Percentiles rank a stretch among this genome's conserved stretches.
These are phyloP conservation scores for Linnemannia zychae DNA, from an alignment of 192 early-diverging fungal species.

Conservation along the genomic window DNA sequence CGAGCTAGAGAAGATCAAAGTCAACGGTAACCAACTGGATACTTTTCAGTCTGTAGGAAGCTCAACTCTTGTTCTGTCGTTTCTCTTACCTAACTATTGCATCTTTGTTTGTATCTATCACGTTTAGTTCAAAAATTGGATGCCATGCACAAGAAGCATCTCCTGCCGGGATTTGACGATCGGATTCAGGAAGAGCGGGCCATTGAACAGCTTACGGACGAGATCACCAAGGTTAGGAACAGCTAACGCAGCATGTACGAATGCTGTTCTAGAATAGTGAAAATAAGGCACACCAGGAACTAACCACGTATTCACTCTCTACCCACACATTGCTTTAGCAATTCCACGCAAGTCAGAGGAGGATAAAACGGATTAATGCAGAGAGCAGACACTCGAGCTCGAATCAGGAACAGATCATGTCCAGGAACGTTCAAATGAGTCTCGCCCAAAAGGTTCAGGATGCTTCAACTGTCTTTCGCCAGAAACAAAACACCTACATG, in stretches of 20 bases:
- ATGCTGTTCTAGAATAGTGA: too few relatives aligned
- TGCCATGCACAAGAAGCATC: constrained; percentile 86
- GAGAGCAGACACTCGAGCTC: constrained; percentile 61
- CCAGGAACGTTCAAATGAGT: constrained; percentile 90
- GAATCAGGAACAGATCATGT: constrained; percentile 76
- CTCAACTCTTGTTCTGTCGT: background rate
- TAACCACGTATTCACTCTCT: background rate
- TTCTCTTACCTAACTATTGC: constrained; percentile 14
- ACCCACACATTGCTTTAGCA: constrained; percentile 59
- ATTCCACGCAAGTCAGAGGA: constrained; percentile 85
- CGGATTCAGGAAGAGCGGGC: constrained; percentile 79
- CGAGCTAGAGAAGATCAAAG: constrained; percentile 73
- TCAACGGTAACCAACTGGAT: constrained; percentile 62
- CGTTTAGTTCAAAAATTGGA: constrained; percentile 77
- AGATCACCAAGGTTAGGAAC: constrained; percentile 82
- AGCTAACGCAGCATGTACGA: too few relatives aligned
- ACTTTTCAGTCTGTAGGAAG: background rate
- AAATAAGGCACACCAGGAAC: background rate
- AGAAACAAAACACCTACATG: constrained; percentile 89
- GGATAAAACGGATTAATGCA: constrained; percentile 80
- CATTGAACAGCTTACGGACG: constrained; percentile 86
- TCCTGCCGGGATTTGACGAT: constrained; percentile 97
- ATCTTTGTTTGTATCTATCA: constrained; percentile 13
- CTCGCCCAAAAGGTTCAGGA: constrained; percentile 94
- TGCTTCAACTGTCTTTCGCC: constrained; percentile 83